Conservation (phyloP, 345 rosid genomes). For the Lepidium aucheri region DNA sequence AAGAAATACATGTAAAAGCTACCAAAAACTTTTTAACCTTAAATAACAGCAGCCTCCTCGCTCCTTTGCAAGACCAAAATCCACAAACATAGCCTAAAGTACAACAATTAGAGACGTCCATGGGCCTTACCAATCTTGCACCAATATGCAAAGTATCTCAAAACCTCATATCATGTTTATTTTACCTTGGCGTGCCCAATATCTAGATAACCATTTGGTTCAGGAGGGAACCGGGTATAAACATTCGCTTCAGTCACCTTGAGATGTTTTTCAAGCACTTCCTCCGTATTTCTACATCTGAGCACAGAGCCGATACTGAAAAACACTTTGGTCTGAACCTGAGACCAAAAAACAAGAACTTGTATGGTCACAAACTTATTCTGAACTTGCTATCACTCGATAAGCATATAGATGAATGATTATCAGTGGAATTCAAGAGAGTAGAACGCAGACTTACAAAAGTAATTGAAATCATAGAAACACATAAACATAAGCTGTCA, state of each 20-base stretch:
- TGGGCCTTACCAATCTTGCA: background rate
- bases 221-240: constrained; percentile 83
- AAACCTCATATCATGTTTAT: background rate
- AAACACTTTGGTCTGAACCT: constrained; percentile 83
- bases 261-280: constrained; percentile 72
- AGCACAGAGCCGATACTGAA: constrained; percentile 68
- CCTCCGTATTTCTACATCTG: constrained; percentile 68
- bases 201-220: constrained; percentile 97
- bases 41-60: constrained; percentile 71
- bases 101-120: background rate
- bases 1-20: too few species aligned
- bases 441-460: background rate
- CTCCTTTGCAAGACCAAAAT: constrained; percentile 89
- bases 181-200: constrained; percentile 96
- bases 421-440: background rate
- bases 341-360: background rate
- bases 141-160: background rate
- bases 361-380: background rate
- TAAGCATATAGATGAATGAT: background rate
- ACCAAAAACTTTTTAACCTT: too few species aligned
- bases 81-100: constrained; percentile 80
- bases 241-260: constrained; percentile 63
- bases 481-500: background rate
- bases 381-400: background rate
- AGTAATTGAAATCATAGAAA: background rate